Evolutionary conservation across 1,139 yeast species (phyloP).

Genomic region (Arxiozyma heterogenica): DNA sequence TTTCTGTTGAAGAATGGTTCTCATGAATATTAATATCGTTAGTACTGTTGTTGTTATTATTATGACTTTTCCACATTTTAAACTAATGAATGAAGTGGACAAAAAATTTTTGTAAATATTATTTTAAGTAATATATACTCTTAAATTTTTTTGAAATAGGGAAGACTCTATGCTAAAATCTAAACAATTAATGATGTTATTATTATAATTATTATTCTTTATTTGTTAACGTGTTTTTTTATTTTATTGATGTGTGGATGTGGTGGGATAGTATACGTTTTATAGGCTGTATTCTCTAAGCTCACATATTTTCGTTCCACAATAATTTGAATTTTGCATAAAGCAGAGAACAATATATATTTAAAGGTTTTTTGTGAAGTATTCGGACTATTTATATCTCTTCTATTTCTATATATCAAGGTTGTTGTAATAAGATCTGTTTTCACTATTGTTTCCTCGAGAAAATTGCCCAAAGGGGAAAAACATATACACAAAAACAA

Average conservation of each 20-base stretch:
- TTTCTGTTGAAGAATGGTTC: neutral
- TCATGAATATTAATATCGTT: neutral
- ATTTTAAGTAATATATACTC: neutral
- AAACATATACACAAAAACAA: neutral
- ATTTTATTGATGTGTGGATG: neutral
- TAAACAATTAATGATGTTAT: neutral
- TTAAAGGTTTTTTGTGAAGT: neutral
- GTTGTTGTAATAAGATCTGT: neutral
- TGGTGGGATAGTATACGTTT: neutral
- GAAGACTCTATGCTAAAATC: neutral
- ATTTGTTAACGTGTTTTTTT: neutral
- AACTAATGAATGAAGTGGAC: neutral
- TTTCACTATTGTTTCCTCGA: neutral
- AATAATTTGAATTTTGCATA: no score
- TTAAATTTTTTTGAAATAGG: no score
- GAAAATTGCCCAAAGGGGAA: neutral
- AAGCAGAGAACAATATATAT: no score
- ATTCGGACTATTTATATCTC: neutral
- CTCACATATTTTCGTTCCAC: neutral
- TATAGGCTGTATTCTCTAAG: neutral
- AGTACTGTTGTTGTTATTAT: neutral
- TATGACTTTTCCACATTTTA: neutral
- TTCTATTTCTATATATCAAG: neutral
- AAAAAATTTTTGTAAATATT: neutral
- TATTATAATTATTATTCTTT: no score